Evolutionary conservation across 116 monocot species (phyloP).

Genomic region (Cymodocea nodosa): DNA sequence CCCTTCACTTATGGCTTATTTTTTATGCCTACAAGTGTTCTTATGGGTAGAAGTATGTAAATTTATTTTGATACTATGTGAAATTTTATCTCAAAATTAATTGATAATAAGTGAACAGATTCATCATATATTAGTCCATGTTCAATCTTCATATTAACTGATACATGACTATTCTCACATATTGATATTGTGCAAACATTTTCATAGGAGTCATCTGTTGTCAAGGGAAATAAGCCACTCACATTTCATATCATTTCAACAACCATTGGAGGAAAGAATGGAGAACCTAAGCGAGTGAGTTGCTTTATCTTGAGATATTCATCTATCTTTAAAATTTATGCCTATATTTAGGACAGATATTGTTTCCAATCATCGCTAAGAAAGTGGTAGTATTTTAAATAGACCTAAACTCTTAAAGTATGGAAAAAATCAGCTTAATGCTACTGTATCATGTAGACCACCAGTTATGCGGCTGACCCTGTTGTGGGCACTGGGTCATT

Average conservation of each 20-base stretch:
- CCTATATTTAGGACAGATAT: neutral
- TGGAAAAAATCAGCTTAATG: neutral
- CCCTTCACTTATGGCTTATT: no score
- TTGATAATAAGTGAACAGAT: no score
- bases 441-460: slow-evolving; percentile 8
- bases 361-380: no score
- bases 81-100: no score
- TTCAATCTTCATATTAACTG: no score
- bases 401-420: neutral
- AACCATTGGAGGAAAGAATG: slow-evolving; percentile 26
- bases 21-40: no score
- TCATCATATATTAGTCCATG: no score
- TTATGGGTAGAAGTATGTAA: no score
- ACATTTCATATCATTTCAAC: slow-evolving; percentile 26
- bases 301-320: neutral
- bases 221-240: slow-evolving; percentile 15
- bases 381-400: neutral
- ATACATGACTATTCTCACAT: no score
- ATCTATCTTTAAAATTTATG: neutral
- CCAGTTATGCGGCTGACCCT: slow-evolving; percentile 18
- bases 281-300: slow-evolving; percentile 25
- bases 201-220: slow-evolving; percentile 10
- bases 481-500: slow-evolving; percentile 21
- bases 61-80: no score
- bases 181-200: neutral